phyloP scores from a whole-genome alignment of 1,284 basidiomycete species.

The Cryptococcus jaspeensis region DNA sequence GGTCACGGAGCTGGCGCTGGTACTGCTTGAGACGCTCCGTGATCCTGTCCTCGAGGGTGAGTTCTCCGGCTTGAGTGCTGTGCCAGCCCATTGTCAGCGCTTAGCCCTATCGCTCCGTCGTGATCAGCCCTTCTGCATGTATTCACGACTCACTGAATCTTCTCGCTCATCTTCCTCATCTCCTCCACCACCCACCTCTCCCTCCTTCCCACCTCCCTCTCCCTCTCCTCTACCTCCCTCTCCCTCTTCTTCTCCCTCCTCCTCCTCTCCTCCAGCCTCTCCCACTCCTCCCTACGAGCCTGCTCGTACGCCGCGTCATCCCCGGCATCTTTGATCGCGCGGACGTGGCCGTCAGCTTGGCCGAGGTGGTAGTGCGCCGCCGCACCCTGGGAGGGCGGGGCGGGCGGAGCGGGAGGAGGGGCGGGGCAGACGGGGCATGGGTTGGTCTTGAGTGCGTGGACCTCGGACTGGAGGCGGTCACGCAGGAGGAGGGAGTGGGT shows the following conservation, averaged over 20 bases:
- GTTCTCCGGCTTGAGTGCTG: slow-evolving; percentile 39
- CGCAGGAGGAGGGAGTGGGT: slow-evolving; percentile 38
- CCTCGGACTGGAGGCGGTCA: slow-evolving; percentile 29
- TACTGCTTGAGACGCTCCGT: slow-evolving; percentile 45
- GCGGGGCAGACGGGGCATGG: slow-evolving; percentile 15
- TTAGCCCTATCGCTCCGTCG: neutral
- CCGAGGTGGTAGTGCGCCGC: neutral
- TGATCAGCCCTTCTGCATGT: no score
- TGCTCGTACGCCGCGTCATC: slow-evolving; percentile 5
- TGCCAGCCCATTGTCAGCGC: neutral
- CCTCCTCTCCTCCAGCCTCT: slow-evolving; percentile 21
- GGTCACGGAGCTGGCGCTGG: slow-evolving; percentile 29
- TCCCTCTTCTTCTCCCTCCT: slow-evolving; percentile 28
- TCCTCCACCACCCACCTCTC: slow-evolving; percentile 48
- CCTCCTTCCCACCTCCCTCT: slow-evolving; percentile 36
- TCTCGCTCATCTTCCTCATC: slow-evolving; percentile 44
- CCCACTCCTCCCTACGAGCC: slow-evolving; percentile 23
- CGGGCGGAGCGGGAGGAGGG: neutral
- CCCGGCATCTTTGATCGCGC: slow-evolving; percentile 11
- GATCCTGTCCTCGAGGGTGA: slow-evolving; percentile 46
- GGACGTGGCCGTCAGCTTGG: neutral
- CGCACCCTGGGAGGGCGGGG: neutral
- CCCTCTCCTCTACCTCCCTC: slow-evolving; percentile 42
- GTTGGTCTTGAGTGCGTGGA: slow-evolving; percentile 18
- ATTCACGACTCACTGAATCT: slow-evolving; percentile 32